Percentiles rank a stretch among this genome's conserved stretches.
Evolutionary conservation across 805 yeast species (phyloP).

Genomic region (Hanseniaspora hatyaiensis): DNA sequence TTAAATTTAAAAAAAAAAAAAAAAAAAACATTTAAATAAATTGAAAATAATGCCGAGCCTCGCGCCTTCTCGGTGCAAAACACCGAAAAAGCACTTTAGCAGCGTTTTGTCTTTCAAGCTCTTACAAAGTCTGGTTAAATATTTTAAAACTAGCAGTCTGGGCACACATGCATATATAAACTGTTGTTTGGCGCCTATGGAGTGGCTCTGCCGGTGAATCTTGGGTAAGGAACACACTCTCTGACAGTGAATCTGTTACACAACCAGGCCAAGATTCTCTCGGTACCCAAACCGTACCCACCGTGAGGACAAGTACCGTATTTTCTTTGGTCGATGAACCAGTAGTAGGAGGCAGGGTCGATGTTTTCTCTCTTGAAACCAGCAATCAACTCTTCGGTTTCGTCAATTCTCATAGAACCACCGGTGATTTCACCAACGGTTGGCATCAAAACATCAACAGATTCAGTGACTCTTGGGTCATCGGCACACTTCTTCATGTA

Average conservation of each 20-base stretch:
- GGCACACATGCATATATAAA: background rate
- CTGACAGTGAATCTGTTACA: conserved; percentile 96
- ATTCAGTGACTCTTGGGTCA: conserved; percentile 91
- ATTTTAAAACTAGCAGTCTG: no score
- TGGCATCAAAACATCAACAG: conserved; percentile 97
- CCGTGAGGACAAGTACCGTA: conserved; percentile 99
- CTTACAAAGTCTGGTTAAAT: no score
- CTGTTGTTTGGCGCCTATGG: conserved; percentile 41
- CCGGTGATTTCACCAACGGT: conserved; percentile 98
- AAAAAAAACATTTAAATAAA: background rate
- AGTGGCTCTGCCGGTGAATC: conserved; percentile 95
- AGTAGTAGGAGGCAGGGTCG: conserved; percentile 73
- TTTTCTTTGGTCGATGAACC: conserved; percentile 91
- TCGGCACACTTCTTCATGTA: conserved; percentile 90
- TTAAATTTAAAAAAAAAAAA: no score
- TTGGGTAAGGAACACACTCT: conserved; percentile 94
- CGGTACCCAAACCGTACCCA: conserved; percentile 97
- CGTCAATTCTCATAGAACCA: conserved; percentile 94
- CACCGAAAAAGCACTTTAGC: background rate
- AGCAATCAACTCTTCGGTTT: conserved; percentile 67
- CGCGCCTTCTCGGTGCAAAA: background rate
- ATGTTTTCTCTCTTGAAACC: conserved; percentile 91
- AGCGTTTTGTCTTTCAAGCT: background rate
- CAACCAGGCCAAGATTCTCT: conserved; percentile 95
- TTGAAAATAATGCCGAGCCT: background rate